These are phyloP conservation scores for Nidularia sp. DNA, from an alignment of 768 basidiomycete genomes.

Conservation along the genomic window DNA sequence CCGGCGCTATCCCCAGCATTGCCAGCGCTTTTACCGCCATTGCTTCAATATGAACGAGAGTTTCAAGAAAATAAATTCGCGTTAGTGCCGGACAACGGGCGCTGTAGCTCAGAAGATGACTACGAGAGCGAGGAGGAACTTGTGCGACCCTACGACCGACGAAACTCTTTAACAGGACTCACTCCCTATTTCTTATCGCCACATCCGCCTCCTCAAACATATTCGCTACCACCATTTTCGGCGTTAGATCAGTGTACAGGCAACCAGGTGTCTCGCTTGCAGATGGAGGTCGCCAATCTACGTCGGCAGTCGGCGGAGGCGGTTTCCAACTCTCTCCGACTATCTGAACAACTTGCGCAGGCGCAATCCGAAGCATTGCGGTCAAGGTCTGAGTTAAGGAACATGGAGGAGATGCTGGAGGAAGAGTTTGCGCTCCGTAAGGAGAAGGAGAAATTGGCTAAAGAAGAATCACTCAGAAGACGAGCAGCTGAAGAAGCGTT, in stretches of 20 bases:
- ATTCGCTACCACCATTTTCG: slow-evolving; percentile 35
- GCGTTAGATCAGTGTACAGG: slow-evolving; percentile 31
- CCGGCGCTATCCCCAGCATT: background rate
- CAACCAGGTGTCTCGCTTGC: slow-evolving; percentile 55
- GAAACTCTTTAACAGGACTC: slow-evolving; percentile 31
- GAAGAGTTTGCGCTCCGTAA: slow-evolving; percentile 54
- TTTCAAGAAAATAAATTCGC: background rate
- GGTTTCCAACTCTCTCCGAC: slow-evolving; percentile 54
- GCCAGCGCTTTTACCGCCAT: no score
- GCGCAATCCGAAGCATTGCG: slow-evolving; percentile 59
- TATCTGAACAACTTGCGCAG: slow-evolving; percentile 69
- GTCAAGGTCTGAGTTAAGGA: slow-evolving; percentile 48
- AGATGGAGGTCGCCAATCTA: slow-evolving; percentile 59
- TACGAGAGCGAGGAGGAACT: slow-evolving; percentile 71
- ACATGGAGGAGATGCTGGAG: slow-evolving; percentile 55
- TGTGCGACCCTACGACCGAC: slow-evolving; percentile 39
- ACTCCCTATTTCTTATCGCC: slow-evolving; percentile 25
- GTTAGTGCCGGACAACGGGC: background rate
- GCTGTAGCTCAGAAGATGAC: slow-evolving; percentile 40
- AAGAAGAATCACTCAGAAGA: slow-evolving; percentile 44
- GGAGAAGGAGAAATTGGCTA: slow-evolving; percentile 51
- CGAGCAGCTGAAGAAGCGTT: slow-evolving; percentile 45
- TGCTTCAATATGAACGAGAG: background rate
- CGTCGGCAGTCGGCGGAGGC: slow-evolving; percentile 69
- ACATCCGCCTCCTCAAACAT: slow-evolving; percentile 24